Percentiles rank a stretch among this genome's conserved stretches.
These are phyloP conservation scores for Aspergillus mulundensis DNA, from an alignment of 495 filamentous ascomycete genomes.

Conservation along the genomic window DNA sequence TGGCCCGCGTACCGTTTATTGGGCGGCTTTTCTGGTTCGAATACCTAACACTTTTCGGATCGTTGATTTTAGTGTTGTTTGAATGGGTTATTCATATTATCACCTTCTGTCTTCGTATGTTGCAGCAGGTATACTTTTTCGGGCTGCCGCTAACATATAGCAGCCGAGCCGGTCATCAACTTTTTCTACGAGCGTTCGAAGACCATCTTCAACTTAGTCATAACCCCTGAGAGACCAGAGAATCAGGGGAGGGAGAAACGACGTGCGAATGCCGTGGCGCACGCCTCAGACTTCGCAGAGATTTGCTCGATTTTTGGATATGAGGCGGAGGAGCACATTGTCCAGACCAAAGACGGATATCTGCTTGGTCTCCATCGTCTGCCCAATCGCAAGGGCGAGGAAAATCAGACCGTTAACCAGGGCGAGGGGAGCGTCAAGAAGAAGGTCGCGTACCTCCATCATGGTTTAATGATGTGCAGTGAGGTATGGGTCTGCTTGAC, in stretches of 20 bases:
- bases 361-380: conserved; percentile 86
- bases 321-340: conserved; percentile 90
- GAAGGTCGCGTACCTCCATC: conserved; percentile 90
- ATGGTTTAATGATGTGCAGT: conserved; percentile 96
- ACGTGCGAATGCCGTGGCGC: conserved; percentile 48
- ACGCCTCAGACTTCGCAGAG: conserved; percentile 87
- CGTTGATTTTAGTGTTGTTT: conserved; percentile 73
- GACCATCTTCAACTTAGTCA: conserved; percentile 73
- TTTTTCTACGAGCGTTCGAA: conserved; percentile 82
- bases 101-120: conserved; percentile 82
- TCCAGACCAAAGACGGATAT: conserved; percentile 92
- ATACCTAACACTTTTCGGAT: conserved; percentile 79
- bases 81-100: conserved; percentile 82
- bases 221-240: conserved; percentile 61
- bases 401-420: conserved; percentile 64
- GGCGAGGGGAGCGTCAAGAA: conserved; percentile 69
- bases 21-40: conserved; percentile 77
- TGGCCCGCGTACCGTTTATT: conserved; percentile 77
- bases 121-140: not conserved
- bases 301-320: conserved; percentile 86
- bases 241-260: conserved; percentile 47
- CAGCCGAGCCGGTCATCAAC: conserved; percentile 71
- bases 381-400: conserved; percentile 75
- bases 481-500: conserved; percentile 97
- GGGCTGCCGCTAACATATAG: conserved; percentile 15